phyloP scores from a whole-genome alignment of 2,329 filamentous ascomycete species.

The Talaromyces rugulosus region DNA sequence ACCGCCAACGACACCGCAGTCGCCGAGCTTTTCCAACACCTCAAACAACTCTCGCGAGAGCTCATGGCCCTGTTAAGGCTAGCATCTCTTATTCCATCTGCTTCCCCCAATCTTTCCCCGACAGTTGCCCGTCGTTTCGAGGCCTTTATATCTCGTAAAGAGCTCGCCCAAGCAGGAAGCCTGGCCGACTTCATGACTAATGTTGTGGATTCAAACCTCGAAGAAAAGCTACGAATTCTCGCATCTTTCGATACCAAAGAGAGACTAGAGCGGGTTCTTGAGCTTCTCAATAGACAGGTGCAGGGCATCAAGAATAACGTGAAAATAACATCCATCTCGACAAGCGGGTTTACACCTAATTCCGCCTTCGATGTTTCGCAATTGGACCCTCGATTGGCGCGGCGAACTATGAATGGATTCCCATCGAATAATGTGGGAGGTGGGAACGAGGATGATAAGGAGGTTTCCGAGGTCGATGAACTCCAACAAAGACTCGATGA shows the following conservation, averaged over 20 bases:
- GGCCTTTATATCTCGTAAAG: slow-evolving; percentile 78
- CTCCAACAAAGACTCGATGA: slow-evolving; percentile 81
- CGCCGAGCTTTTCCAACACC: slow-evolving; percentile 67
- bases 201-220: slow-evolving; percentile 77
- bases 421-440: slow-evolving; percentile 40
- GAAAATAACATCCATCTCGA: slow-evolving; percentile 74
- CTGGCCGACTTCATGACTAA: slow-evolving; percentile 97
- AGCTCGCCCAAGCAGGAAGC: slow-evolving; percentile 73
- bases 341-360: slow-evolving; percentile 58
- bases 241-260: slow-evolving; percentile 75
- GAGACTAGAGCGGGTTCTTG: slow-evolving; percentile 75
- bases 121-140: slow-evolving; percentile 83
- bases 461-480: slow-evolving; percentile 85
- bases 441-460: slow-evolving; percentile 65
- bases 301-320: slow-evolving; percentile 80
- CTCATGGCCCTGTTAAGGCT: slow-evolving; percentile 79
- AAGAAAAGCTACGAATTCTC: slow-evolving; percentile 85
- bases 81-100: slow-evolving; percentile 74
- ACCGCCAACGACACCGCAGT: slow-evolving; percentile 58
- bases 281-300: slow-evolving; percentile 78
- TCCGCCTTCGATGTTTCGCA: slow-evolving; percentile 55
- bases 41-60: slow-evolving; percentile 82
- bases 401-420: slow-evolving; percentile 42
- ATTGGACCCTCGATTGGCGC: slow-evolving; percentile 44
- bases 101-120: slow-evolving; percentile 68